A percentile compares a stretch with the other conserved stretches of the same genome.
Conservation (phyloP, 345 rosid genomes). For the Bruguiera gymnorhiza region DNA sequence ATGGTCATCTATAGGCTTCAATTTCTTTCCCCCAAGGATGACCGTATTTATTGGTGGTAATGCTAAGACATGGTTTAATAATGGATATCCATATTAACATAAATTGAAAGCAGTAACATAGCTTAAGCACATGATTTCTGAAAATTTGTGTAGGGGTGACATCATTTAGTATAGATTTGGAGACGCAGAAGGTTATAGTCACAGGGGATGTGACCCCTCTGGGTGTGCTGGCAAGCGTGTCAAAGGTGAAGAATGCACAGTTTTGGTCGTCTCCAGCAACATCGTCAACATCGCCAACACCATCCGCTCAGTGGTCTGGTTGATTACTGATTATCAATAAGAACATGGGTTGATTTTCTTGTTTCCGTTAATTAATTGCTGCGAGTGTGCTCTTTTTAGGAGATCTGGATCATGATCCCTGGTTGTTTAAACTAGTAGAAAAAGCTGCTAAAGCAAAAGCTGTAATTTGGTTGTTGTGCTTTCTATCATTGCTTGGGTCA, state of each 20-base stretch:
- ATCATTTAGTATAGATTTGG: conserved; percentile 54
- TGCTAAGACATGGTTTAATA: not conserved
- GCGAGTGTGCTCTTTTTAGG: not conserved
- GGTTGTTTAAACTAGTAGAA: not conserved
- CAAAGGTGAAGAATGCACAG: conserved; percentile 52
- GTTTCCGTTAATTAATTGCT: not conserved
- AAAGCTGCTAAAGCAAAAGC: not conserved
- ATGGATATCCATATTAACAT: not conserved
- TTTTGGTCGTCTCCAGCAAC: conserved; percentile 45
- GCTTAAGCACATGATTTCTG: not conserved
- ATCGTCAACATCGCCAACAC: conserved; percentile 9
- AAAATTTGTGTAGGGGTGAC: conserved; percentile 46
- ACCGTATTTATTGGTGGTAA: too few species aligned
- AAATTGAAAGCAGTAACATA: too few species aligned
- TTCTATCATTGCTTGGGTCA: not conserved
- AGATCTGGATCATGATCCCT: not conserved
- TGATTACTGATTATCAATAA: not conserved
- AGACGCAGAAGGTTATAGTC: conserved; percentile 49
- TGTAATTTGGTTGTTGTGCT: not conserved
- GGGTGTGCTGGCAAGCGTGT: conserved; percentile 48
- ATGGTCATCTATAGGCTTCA: too few species aligned
- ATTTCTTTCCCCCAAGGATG: too few species aligned
- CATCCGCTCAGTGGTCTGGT: conserved; percentile 20
- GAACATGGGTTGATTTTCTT: not conserved
- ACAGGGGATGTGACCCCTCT: conserved; percentile 51